A percentile compares a stretch with the other conserved stretches of the same genome.
These are phyloP conservation scores for Acacia acuminata DNA, from an alignment of 306 rosid species.

Conservation along the genomic window DNA sequence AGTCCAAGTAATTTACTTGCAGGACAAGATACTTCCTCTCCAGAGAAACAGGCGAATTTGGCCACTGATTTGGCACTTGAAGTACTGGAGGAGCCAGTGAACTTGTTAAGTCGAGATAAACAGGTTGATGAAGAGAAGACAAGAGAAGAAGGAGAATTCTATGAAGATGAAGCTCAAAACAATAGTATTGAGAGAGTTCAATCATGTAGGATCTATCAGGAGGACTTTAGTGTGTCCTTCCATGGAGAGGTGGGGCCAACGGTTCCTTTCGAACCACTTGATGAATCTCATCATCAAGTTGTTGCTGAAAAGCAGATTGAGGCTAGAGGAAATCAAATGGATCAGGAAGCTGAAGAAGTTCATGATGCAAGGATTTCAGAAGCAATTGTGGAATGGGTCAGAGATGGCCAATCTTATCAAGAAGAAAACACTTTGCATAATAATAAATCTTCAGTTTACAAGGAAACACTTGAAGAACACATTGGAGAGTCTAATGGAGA, in stretches of 20 bases:
- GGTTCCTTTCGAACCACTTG: constrained; percentile 9
- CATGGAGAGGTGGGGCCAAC: constrained; percentile 18
- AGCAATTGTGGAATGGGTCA: background rate
- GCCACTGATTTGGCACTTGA: constrained; percentile 20
- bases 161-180: background rate
- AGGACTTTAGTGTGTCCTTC: constrained; percentile 27
- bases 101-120: constrained; percentile 26
- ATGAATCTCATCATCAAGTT: constrained; percentile 26
- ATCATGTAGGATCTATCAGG: constrained; percentile 19
- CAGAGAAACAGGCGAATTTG: constrained; percentile 27
- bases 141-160: background rate
- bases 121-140: constrained; percentile 12
- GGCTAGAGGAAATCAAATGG: constrained; percentile 24
- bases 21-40: constrained; percentile 29
- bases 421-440: no score
- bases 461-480: constrained; percentile 6
- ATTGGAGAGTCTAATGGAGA: constrained; percentile 30
- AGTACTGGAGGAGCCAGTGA: constrained; percentile 25
- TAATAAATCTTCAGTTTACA: no score
- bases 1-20: constrained; percentile 18
- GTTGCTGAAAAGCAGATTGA: constrained; percentile 16
- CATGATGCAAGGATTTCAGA: constrained; percentile 18
- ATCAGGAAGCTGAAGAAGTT: constrained; percentile 22
- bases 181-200: constrained; percentile 26
- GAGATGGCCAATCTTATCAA: no score